Evolutionary conservation across 495 filamentous ascomycete genomes (phyloP).

Genomic region (Talaromyces trachyspermus): DNA sequence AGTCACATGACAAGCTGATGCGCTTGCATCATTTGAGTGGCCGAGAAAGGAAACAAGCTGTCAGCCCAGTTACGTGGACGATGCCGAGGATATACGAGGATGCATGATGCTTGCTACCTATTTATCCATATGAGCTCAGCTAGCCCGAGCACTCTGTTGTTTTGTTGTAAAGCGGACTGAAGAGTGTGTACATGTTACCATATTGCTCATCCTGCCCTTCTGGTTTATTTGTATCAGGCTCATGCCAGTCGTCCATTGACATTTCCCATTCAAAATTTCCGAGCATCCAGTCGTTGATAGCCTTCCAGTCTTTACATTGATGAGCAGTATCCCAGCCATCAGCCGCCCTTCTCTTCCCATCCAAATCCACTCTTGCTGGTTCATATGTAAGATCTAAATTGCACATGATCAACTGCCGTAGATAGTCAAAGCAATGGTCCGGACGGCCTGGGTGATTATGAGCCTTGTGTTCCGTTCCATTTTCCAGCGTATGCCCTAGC

Average conservation of each 20-base stretch:
- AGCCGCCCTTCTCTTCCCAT: background rate
- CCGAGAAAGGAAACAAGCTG: conserved; percentile 5
- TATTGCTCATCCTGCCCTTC: conserved; percentile 1
- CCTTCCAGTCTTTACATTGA: conserved; percentile 2
- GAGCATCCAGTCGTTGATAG: background rate
- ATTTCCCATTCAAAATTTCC: background rate
- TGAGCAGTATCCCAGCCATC: background rate
- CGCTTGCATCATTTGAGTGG: background rate
- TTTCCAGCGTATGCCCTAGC: background rate
- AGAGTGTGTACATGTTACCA: background rate
- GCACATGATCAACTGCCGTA: background rate
- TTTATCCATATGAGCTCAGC: no score
- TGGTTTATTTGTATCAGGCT: background rate
- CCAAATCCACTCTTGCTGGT: background rate
- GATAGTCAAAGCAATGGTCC: conserved; percentile 3
- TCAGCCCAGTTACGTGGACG: no score
- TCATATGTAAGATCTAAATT: conserved; percentile 1
- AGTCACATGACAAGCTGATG: conserved; percentile 4
- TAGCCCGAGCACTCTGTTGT: no score
- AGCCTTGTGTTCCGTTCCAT: background rate
- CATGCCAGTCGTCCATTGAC: conserved; percentile 3
- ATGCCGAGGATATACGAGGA: no score
- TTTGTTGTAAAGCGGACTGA: background rate
- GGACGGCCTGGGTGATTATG: background rate
- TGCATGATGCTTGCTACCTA: no score